A percentile compares a stretch with the other conserved stretches of the same genome.
Conservation (phyloP, 257 asterid species). For the Marsdenia floribunda region DNA sequence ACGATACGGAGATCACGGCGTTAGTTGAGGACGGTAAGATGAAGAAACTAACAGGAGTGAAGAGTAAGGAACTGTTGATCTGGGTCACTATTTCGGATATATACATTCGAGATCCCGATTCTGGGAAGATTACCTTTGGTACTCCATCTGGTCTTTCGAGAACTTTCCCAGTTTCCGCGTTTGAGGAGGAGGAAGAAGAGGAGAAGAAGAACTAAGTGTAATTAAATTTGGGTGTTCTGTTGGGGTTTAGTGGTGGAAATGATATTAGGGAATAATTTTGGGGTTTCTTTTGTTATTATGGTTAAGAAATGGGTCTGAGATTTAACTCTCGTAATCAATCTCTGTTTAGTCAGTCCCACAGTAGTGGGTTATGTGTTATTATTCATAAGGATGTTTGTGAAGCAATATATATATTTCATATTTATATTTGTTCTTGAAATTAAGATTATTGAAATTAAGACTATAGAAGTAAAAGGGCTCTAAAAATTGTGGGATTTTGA, state of each 20-base stretch:
- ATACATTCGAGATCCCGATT: constrained; percentile 15
- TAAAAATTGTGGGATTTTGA: too few species aligned
- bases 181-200: constrained; percentile 21
- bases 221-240: not conserved
- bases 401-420: too few species aligned
- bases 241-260: not conserved
- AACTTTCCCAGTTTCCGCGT: constrained; percentile 21
- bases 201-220: not conserved
- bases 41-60: constrained; percentile 23
- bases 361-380: not conserved
- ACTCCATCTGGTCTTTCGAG: constrained; percentile 22
- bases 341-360: not conserved
- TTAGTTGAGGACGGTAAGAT: constrained; percentile 24
- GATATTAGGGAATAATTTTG: constrained; percentile 4
- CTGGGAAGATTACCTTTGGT: constrained; percentile 19
- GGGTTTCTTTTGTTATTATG: not conserved
- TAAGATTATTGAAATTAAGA: too few species aligned
- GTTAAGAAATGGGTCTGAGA: not conserved
- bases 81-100: constrained; percentile 25
- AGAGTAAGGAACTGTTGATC: constrained; percentile 23
- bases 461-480: too few species aligned
- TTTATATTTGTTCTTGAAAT: too few species aligned
- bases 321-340: not conserved
- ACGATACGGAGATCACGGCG: constrained; percentile 26
- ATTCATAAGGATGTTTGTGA: too few species aligned